Conservation (phyloP, 1,139 yeast genomes). For the Geotrichum fermentans region DNA sequence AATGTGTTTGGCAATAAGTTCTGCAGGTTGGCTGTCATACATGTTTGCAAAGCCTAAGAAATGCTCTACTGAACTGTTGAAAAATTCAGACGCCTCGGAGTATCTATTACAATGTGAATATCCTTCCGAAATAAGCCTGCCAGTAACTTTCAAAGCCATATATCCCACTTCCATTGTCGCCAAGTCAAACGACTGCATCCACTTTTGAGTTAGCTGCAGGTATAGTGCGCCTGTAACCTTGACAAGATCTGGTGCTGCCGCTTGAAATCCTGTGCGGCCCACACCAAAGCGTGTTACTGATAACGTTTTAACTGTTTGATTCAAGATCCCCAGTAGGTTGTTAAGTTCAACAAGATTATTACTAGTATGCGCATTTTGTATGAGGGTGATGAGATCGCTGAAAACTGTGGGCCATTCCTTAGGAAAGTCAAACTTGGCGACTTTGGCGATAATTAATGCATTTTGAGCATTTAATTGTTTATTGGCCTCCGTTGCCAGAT, state of each 20-base stretch:
- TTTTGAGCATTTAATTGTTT: constrained; percentile 73
- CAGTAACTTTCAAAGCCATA: constrained; percentile 63
- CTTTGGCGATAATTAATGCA: constrained; percentile 73
- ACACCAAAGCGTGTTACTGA: constrained; percentile 78
- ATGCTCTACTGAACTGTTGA: constrained; percentile 55
- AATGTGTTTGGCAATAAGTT: constrained; percentile 63
- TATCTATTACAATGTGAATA: constrained; percentile 62
- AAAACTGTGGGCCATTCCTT: constrained; percentile 77
- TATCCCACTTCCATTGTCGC: constrained; percentile 67
- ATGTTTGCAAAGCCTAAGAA: constrained; percentile 52
- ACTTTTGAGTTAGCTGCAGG: constrained; percentile 52
- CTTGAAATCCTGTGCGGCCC: constrained; percentile 72
- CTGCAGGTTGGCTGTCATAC: constrained; percentile 50
- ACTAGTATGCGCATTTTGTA: constrained; percentile 41
- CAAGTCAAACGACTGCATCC: constrained; percentile 43
- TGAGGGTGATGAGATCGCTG: constrained; percentile 53
- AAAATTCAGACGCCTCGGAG: constrained; percentile 55
- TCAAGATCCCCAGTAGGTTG: constrained; percentile 61
- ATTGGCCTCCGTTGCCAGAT: constrained; percentile 61
- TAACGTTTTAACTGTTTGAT: constrained; percentile 70
- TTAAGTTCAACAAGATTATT: constrained; percentile 51
- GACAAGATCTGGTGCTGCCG: constrained; percentile 58
- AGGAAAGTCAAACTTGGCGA: constrained; percentile 83
- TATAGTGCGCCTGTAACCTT: constrained; percentile 59
- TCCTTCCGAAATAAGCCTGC: constrained; percentile 75